These are phyloP conservation scores for Ballota nigra DNA, from an alignment of 257 asterid genomes.

Conservation along the genomic window DNA sequence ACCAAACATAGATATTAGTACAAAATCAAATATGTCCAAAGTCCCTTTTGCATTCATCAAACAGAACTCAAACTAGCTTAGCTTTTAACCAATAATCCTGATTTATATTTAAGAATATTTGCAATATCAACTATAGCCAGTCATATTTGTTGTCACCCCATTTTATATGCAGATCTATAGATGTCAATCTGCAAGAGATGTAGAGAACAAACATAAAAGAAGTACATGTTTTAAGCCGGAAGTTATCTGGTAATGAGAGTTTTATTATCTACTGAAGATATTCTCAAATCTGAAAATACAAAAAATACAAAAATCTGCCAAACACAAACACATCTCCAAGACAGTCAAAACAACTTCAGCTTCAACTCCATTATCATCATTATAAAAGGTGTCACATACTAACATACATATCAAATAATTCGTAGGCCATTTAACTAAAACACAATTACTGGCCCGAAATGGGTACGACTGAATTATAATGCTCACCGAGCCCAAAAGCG, in stretches of 20 bases:
- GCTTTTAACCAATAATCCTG: too few relatives aligned
- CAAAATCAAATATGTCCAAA: neutral
- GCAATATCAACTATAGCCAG: neutral
- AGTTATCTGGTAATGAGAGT: neutral
- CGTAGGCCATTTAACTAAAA: neutral
- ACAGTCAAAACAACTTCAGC: neutral
- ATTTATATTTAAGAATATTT: neutral
- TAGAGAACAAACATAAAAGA: neutral
- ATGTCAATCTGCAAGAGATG: neutral
- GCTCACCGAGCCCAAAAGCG: slow-evolving; percentile 99
- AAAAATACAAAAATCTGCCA: too few relatives aligned
- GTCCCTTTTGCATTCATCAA: neutral
- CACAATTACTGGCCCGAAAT: slow-evolving; percentile 23
- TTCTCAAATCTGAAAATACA: neutral
- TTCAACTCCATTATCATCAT: slow-evolving; percentile 8
- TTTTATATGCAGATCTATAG: neutral
- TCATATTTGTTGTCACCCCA: neutral
- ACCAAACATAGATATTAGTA: too few relatives aligned
- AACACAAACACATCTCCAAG: neutral
- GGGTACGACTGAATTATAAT: slow-evolving; percentile 84
- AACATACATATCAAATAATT: neutral
- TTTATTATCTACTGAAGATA: neutral
- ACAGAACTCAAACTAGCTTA: too few relatives aligned
- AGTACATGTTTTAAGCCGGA: neutral
- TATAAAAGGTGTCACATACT: neutral